These are phyloP conservation scores for Volvox reticuliferus DNA, from an alignment of 139 green algal species.

Conservation along the genomic window DNA sequence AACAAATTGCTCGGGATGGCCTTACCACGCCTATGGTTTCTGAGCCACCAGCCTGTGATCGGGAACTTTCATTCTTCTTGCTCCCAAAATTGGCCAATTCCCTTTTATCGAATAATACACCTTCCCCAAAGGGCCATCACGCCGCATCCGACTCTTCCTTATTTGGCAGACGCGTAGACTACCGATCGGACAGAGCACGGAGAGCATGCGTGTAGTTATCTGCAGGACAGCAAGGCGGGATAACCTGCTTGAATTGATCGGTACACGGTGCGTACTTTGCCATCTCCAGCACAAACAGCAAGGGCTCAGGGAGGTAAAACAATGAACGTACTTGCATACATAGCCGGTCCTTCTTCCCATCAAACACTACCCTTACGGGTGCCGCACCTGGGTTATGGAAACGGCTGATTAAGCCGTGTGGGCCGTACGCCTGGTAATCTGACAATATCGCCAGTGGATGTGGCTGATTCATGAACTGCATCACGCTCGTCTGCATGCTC, in stretches of 20 bases:
- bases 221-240: neutral
- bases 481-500: slow-evolving; percentile 69
- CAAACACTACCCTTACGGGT: neutral
- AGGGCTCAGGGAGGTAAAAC: neutral
- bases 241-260: neutral
- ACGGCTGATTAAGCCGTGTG: slow-evolving; percentile 86
- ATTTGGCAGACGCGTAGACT: neutral
- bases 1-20: neutral
- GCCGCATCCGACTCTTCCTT: neutral
- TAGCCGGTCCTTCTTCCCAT: neutral
- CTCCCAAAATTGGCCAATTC: neutral
- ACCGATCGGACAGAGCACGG: neutral
- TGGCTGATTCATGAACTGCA: slow-evolving; percentile 91
- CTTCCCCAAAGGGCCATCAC: neutral
- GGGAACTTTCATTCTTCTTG: neutral
- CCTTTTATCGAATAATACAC: neutral
- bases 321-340: neutral
- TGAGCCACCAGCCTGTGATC: neutral
- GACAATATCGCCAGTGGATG: slow-evolving; percentile 95
- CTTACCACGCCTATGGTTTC: neutral
- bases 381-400: slow-evolving; percentile 92
- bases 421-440: slow-evolving; percentile 89
- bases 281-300: neutral
- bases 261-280: neutral
- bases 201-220: slow-evolving; percentile 38